Evolutionary conservation across 2,329 filamentous ascomycete species (phyloP).

Genomic region (Botrytis fragariae): DNA sequence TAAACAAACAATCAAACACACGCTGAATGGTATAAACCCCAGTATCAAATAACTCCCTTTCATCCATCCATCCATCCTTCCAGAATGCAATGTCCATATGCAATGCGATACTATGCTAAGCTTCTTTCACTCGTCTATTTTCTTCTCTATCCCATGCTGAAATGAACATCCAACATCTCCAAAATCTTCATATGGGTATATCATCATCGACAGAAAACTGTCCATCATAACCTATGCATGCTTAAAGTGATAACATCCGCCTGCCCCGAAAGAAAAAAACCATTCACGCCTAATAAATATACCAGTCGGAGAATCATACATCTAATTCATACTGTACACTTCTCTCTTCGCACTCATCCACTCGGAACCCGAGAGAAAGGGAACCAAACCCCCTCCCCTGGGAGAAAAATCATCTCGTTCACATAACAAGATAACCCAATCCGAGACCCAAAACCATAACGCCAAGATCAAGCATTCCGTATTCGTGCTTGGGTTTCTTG

Average conservation of each 20-base stretch:
- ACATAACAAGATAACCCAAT: slow-evolving; percentile 39
- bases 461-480: slow-evolving; percentile 32
- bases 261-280: not conserved
- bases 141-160: not conserved
- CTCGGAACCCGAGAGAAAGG: not conserved
- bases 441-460: slow-evolving; percentile 37
- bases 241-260: not conserved
- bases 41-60: not conserved
- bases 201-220: not conserved
- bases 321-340: not conserved
- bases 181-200: not conserved
- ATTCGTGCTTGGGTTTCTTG: slow-evolving; percentile 31
- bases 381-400: too few species aligned
- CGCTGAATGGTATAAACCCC: slow-evolving; percentile 1
- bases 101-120: not conserved
- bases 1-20: not conserved
- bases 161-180: not conserved
- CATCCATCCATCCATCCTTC: not conserved
- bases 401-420: slow-evolving; percentile 17
- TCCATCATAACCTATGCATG: not conserved
- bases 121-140: not conserved
- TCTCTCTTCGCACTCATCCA: too few species aligned
- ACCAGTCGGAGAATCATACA: not conserved
- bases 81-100: slow-evolving; percentile 4
- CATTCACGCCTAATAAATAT: not conserved